Base-by-base conservation (phyloP, 257 asterid genomes). In the Cinchona pubescens region DNA sequence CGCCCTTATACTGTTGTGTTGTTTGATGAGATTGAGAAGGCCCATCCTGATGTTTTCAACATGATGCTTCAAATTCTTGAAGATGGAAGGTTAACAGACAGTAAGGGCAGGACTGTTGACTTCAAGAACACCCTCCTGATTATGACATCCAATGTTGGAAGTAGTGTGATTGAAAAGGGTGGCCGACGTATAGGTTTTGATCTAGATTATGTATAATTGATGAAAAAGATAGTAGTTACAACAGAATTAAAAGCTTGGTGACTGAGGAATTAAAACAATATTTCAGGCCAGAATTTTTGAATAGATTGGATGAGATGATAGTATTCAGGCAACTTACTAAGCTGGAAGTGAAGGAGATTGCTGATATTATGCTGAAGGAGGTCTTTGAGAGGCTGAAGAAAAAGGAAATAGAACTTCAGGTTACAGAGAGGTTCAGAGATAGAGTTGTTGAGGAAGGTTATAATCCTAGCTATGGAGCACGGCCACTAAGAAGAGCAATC, bases 1-100 rank as follows among this genome's bases (percentile, higher is more conserved):
- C 86, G 91, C 73, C 96, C 96, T 23, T 87, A 90, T 71, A 88
- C 80, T 23, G 86, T 88, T 46, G 79, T 90, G 23, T 86, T 90
- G 25, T 85, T 90, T 66, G 96, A 90, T 67, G 96, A 90, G 55
- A 86, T 90, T 3, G 96, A 90, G 73, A 90, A 90, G 75, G 96
- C 93, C 25, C 85, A 88, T 70, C 80, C 89, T 0, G 82, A 84
- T 58, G 88, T 88, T n/a, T 87, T 85, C 73, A 82, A 88, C 66
- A 82, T 84, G 85, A 75, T 88, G 86, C 92, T 90, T 48, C 91
- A 90, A 71, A 83, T 90, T 79, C 87, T 90, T 1, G 96, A 88
- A 49, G 90, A 90, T 74, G 92, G 96, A 3, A 77, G 90, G 35
- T 37, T 88, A 59, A 86, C 91, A 0, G 96, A 86, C 69, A 83